phyloP scores from a whole-genome alignment of 495 filamentous ascomycete species.

The Xylaria sp. region DNA sequence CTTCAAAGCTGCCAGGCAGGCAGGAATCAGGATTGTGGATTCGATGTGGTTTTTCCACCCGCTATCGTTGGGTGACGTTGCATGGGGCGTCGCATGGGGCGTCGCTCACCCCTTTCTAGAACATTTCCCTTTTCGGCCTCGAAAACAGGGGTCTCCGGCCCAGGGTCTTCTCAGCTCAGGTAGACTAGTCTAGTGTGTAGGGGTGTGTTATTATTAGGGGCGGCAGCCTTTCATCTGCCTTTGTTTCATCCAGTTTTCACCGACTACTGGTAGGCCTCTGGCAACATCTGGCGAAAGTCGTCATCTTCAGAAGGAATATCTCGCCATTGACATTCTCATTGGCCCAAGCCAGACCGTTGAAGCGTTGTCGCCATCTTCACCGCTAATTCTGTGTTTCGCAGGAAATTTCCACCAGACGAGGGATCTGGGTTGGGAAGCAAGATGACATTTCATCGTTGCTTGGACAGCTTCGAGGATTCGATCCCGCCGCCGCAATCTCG shows the following conservation, averaged over 20 bases:
- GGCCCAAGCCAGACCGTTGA: neutral
- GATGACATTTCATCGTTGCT: neutral
- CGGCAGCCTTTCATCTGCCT: neutral
- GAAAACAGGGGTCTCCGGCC: neutral
- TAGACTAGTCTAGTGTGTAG: no score
- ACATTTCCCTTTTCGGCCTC: constrained; percentile 25
- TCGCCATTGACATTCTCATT: constrained; percentile 5
- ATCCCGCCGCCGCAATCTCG: neutral
- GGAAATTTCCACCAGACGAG: neutral
- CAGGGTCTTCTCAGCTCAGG: constrained; percentile 16
- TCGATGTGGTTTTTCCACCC: neutral
- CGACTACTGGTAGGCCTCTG: constrained; percentile 11
- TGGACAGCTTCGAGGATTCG: neutral
- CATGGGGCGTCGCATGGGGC: constrained; percentile 4
- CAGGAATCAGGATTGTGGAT: constrained; percentile 1
- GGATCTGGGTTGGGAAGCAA: neutral
- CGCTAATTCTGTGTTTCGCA: constrained; percentile 19
- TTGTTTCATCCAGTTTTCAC: constrained; percentile 16
- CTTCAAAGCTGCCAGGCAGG: neutral
- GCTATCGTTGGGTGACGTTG: constrained; percentile 2
- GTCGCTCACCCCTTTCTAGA: constrained; percentile 14
- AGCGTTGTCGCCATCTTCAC: constrained; percentile 1
- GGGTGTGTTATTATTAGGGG: constrained; percentile 18
- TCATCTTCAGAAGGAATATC: neutral
- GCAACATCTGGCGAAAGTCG: neutral